Evolutionary conservation across 1,284 basidiomycete genomes (phyloP).

Genomic region (Anthracocystis panici-leucophaei): DNA sequence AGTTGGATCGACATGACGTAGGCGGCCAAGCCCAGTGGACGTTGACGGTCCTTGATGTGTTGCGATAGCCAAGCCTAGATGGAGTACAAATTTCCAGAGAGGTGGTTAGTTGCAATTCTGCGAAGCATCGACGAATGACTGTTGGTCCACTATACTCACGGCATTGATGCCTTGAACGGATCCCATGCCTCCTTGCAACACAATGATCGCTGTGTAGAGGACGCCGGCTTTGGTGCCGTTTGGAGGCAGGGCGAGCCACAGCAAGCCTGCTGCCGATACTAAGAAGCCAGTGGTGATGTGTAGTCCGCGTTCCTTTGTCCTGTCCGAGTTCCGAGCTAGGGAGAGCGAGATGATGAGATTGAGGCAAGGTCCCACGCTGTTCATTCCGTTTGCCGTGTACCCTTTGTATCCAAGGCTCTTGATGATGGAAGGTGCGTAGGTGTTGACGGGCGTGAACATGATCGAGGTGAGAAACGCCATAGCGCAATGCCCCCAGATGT

Average conservation of each 20-base stretch:
- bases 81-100: background rate
- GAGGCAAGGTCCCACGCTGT: slow-evolving; percentile 2
- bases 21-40: slow-evolving; percentile 2
- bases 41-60: slow-evolving; percentile 5
- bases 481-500: slow-evolving; percentile 1
- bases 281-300: background rate
- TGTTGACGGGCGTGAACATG: slow-evolving; percentile 6
- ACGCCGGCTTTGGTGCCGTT: background rate
- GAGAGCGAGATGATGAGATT: background rate
- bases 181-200: slow-evolving; percentile 5
- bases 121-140: background rate
- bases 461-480: slow-evolving; percentile 3
- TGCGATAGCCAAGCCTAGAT: slow-evolving; percentile 2
- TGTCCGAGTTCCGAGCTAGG: background rate
- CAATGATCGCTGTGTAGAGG: background rate
- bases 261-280: background rate
- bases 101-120: background rate
- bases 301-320: background rate
- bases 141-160: background rate
- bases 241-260: background rate
- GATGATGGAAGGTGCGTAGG: slow-evolving; percentile 3
- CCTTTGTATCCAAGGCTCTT: slow-evolving; percentile 8
- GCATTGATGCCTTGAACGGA: slow-evolving; percentile 6
- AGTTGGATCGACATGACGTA: slow-evolving; percentile 4
- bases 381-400: slow-evolving; percentile 2